Conservation (phyloP, 2,329 filamentous ascomycete species). For the Colletotrichum falcatum region DNA sequence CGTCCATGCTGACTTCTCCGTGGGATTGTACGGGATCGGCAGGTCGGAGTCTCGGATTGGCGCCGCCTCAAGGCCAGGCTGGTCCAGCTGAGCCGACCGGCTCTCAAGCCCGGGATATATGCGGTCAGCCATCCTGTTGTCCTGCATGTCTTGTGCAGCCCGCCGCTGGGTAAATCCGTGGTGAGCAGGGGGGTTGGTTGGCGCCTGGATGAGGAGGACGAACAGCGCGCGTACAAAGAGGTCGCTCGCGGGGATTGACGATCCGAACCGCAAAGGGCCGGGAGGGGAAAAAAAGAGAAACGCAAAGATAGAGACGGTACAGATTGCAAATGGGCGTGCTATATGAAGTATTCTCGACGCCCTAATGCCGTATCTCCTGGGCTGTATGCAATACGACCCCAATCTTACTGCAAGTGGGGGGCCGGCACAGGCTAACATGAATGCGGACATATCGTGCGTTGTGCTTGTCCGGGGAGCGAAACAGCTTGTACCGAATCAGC, state of each 20-base stretch:
- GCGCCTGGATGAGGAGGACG: not conserved
- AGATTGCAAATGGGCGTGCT: not conserved
- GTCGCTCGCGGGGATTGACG: not conserved
- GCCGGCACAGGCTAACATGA: too few relatives aligned
- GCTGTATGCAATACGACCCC: too few relatives aligned
- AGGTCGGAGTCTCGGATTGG: constrained; percentile 5
- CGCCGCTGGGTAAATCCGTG: not conserved
- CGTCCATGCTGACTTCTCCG: constrained; percentile 4
- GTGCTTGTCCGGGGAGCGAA: too few relatives aligned
- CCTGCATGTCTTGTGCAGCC: not conserved
- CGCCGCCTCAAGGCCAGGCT: constrained; percentile 25
- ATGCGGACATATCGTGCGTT: too few relatives aligned
- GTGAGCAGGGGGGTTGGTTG: not conserved
- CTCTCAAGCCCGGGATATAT: not conserved
- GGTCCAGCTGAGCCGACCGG: not conserved
- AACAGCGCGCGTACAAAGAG: not conserved
- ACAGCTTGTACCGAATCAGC: too few relatives aligned
- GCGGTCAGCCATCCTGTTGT: constrained; percentile 10
- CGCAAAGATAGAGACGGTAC: not conserved
- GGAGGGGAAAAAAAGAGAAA: not conserved
- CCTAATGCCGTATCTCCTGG: not conserved
- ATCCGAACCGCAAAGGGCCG: not conserved
- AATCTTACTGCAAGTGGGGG: too few relatives aligned
- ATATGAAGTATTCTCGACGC: not conserved
- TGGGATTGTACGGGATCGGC: constrained; percentile 14